These are phyloP conservation scores for Hypoxylon fuscum DNA, from an alignment of 495 filamentous ascomycete species.

Conservation along the genomic window DNA sequence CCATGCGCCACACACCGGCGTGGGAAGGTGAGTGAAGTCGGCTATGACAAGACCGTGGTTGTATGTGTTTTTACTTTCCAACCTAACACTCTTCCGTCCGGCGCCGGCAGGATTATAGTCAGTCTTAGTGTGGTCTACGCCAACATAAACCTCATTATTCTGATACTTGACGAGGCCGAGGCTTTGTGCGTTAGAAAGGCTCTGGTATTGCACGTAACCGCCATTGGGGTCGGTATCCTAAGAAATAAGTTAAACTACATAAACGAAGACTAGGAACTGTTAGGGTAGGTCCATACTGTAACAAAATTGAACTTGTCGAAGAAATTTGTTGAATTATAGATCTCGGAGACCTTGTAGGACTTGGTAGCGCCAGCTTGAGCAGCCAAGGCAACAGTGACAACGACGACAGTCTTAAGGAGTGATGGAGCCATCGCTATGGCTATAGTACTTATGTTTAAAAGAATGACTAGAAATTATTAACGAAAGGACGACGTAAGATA, in stretches of 20 bases:
- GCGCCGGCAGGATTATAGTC: slow-evolving; percentile 22
- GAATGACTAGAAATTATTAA: slow-evolving; percentile 43
- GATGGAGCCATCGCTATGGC: slow-evolving; percentile 54
- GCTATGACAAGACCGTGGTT: slow-evolving; percentile 74
- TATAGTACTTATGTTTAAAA: slow-evolving; percentile 33
- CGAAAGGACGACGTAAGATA: slow-evolving; percentile 59
- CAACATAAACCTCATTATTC: slow-evolving; percentile 57
- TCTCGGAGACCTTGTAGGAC: slow-evolving; percentile 53
- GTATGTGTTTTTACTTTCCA: slow-evolving; percentile 72
- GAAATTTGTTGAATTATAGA: slow-evolving; percentile 60
- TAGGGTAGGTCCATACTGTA: slow-evolving; percentile 41
- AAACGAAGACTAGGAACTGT: not conserved
- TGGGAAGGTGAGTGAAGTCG: slow-evolving; percentile 77
- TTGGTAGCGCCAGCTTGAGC: slow-evolving; percentile 43
- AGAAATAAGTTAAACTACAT: slow-evolving; percentile 2
- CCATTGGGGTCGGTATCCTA: slow-evolving; percentile 66
- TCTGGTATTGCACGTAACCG: slow-evolving; percentile 72
- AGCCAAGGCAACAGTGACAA: slow-evolving; percentile 49
- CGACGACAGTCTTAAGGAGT: slow-evolving; percentile 49
- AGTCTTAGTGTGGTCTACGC: slow-evolving; percentile 51
- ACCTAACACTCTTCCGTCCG: slow-evolving; percentile 72
- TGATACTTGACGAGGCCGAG: slow-evolving; percentile 63
- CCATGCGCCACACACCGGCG: slow-evolving; percentile 67
- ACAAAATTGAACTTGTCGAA: slow-evolving; percentile 63
- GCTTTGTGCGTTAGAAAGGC: slow-evolving; percentile 57